Evolutionary conservation across 176 grass and related monocot species (phyloP).

Genomic region (Coix lacrymajobi): DNA sequence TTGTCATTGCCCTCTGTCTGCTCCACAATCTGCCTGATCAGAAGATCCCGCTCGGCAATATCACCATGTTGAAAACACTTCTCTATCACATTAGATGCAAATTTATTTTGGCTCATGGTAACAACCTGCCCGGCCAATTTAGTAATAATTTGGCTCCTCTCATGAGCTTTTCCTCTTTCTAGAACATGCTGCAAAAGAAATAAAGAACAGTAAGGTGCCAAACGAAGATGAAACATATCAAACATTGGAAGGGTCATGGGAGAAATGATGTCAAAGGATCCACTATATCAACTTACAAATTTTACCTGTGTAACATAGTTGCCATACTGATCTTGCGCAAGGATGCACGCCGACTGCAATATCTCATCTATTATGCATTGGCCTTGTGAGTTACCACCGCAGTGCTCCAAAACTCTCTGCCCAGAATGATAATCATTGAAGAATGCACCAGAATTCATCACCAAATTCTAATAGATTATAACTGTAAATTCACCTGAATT

Average conservation of each 20-base stretch:
- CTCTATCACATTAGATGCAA: constrained; percentile 92
- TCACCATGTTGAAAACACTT: constrained; percentile 89
- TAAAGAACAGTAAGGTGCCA: neutral
- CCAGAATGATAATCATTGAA: constrained; percentile 5
- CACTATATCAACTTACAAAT: neutral
- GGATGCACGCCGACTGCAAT: constrained; percentile 77
- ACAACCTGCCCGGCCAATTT: constrained; percentile 78
- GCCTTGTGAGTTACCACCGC: constrained; percentile 67
- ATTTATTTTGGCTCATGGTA: constrained; percentile 97
- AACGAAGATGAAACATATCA: neutral
- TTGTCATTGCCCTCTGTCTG: constrained; percentile 90
- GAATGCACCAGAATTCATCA: neutral
- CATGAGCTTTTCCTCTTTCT: constrained; percentile 61
- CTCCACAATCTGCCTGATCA: constrained; percentile 73
- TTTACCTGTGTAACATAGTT: constrained; percentile 98
- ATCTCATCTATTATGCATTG: constrained; percentile 98
- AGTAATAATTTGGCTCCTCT: constrained; percentile 81
- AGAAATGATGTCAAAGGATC: neutral
- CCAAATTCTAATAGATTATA: neutral
- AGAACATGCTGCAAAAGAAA: constrained; percentile 82
- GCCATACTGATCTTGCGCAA: constrained; percentile 97
- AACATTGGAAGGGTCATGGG: neutral
- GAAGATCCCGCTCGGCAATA: constrained; percentile 51
- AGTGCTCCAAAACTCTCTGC: constrained; percentile 96
- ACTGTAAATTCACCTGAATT: constrained; percentile 71